Evolutionary conservation across 2,329 filamentous ascomycete genomes (phyloP), one percentile per base, ranked within the genome.

Genomic region (Cryphonectria naterciae): DNA sequence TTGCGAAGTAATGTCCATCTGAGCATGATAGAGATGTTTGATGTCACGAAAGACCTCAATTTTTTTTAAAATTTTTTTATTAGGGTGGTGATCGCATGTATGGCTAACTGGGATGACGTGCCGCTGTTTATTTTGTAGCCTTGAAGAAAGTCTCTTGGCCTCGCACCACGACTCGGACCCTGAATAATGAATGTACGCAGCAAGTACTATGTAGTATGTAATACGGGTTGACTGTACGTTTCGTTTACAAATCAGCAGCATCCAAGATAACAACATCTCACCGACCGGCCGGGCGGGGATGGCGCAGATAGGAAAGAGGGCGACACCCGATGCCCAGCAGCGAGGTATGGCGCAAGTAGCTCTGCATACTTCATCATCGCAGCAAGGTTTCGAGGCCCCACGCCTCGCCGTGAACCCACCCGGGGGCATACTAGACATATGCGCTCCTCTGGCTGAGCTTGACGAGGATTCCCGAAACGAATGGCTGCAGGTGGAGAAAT

Each of bases 331-430:
- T 54, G 70, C 65, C 37, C 43, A 54, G 65, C 63, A 69, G 41
- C n/a, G 39, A 67, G 61, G 22, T 66, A 72, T 72, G 71, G 71
- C 71, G 71, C 71, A 68, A 70, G 54, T 25, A 43, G 58, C 61
- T 63, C 41, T 56, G 43, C 56, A 72, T 66, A 68, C 68, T 72
- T 72, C 71, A 72, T 67, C 71, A 72, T 72, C 69, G 65, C 41
- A 25, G 68, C 52, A 61, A 66, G 56, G 46, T 61, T 60, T 6
- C 60, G 10, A 41, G 41, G 52, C 68, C 70, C 63, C 64, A 64
- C 68, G 65, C 41, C 43, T 49, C 43, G 60, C 37, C 37, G 46
- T 39, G 17, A 39, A 46, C 28, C 66, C 67, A 41, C 43, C 37
- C 52, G 54, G 54, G 54, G 43, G n/a, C 39, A 39, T 46, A 32